Evolutionary conservation across 495 filamentous ascomycete genomes (phyloP).

Genomic region (Sporormia fimetaria): DNA sequence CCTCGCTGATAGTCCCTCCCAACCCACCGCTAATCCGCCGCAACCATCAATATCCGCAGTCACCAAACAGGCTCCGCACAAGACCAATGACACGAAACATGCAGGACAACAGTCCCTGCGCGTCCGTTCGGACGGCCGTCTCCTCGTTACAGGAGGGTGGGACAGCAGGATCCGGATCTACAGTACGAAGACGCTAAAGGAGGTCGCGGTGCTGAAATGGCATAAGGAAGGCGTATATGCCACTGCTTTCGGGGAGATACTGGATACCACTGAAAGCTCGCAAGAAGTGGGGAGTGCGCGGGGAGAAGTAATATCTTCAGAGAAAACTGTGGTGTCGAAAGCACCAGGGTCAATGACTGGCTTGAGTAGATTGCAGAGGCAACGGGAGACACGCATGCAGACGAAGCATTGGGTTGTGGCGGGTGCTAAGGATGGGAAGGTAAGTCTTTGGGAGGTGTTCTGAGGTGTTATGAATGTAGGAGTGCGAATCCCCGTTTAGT

Average conservation of each 20-base stretch:
- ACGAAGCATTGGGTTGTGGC: conserved; percentile 78
- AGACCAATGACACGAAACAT: conserved; percentile 60
- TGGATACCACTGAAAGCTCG: conserved; percentile 18
- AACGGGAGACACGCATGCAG: conserved; percentile 48
- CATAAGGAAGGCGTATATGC: conserved; percentile 82
- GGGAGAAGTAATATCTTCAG: conserved; percentile 2
- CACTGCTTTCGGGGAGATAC: conserved; percentile 55
- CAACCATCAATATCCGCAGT: conserved; percentile 27
- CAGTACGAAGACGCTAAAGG: conserved; percentile 65
- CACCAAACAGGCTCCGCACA: conserved; percentile 10
- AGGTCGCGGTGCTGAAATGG: conserved; percentile 93
- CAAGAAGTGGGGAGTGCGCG: background rate
- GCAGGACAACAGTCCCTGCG: conserved; percentile 73
- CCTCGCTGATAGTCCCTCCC: conserved; percentile 5
- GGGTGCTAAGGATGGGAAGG: conserved; percentile 90
- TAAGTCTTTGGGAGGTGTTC: conserved; percentile 93
- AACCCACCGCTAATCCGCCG: conserved; percentile 2
- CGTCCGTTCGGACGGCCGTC: conserved; percentile 67
- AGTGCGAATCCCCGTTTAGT: too few species aligned
- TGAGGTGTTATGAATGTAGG: conserved; percentile 32
- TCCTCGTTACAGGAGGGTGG: conserved; percentile 92
- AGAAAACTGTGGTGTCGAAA: background rate
- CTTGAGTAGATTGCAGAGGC: conserved; percentile 11
- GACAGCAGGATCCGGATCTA: conserved; percentile 74
- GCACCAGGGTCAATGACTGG: conserved; percentile 7